Percentiles rank a stretch among this genome's conserved stretches.
Evolutionary conservation across 352 stramenopile species (phyloP).

Genomic region (Globisporangium solare): DNA sequence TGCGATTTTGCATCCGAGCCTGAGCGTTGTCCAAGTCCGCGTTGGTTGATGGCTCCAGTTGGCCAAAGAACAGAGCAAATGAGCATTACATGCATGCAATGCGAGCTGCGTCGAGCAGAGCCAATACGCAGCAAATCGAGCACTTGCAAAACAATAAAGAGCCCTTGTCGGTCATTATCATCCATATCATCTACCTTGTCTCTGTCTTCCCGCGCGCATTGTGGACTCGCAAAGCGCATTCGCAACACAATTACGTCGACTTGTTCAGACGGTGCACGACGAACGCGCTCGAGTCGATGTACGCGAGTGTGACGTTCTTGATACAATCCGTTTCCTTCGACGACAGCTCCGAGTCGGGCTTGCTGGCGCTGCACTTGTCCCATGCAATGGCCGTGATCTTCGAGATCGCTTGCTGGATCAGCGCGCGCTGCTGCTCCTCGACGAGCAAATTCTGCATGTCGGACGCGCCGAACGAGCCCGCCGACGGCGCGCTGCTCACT

Average conservation of each 20-base stretch:
- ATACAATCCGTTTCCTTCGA: conserved; percentile 82
- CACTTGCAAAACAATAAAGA: not conserved
- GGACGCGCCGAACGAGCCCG: conserved; percentile 31
- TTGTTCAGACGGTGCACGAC: conserved; percentile 83
- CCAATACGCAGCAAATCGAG: not conserved
- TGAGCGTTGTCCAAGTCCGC: too few species aligned
- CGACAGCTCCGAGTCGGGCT: conserved; percentile 78
- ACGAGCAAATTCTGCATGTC: conserved; percentile 81
- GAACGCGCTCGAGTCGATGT: conserved; percentile 87
- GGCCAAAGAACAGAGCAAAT: too few species aligned
- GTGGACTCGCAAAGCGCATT: conserved; percentile 8
- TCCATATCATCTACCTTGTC: conserved; percentile 30
- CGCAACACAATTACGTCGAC: conserved; percentile 28
- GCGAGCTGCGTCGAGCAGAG: not conserved
- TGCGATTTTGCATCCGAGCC: too few species aligned
- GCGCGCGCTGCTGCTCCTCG: conserved; percentile 83
- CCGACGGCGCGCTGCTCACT: conserved; percentile 19
- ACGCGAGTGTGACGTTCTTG: conserved; percentile 83
- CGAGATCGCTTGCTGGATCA: conserved; percentile 85
- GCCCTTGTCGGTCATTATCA: conserved; percentile 7
- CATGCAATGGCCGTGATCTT: conserved; percentile 88
- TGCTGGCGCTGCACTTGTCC: conserved; percentile 86
- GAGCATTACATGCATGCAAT: not conserved
- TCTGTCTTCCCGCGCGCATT: conserved; percentile 23
- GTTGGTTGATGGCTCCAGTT: too few species aligned